phyloP scores from a whole-genome alignment of 2,329 filamentous ascomycete species.

The Zopfia rhizophila region DNA sequence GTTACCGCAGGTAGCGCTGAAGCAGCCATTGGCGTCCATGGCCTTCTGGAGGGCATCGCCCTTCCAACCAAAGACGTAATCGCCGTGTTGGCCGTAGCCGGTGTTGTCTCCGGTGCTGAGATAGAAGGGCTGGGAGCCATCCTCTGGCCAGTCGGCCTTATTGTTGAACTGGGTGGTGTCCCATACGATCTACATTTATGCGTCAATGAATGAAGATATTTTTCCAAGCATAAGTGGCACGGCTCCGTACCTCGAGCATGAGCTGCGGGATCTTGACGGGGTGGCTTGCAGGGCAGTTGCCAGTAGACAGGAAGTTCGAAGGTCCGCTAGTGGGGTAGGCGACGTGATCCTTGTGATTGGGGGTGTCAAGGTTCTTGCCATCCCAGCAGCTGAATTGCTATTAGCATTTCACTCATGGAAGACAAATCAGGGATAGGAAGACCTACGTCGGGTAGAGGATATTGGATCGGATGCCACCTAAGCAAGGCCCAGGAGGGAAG shows the following conservation, averaged over 20 bases:
- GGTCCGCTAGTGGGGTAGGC: slow-evolving; percentile 59
- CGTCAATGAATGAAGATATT: slow-evolving; percentile 2
- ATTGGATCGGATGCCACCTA: slow-evolving; percentile 56
- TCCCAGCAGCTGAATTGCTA: slow-evolving; percentile 67
- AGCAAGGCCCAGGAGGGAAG: slow-evolving; percentile 51
- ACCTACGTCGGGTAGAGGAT: slow-evolving; percentile 59
- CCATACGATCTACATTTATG: slow-evolving; percentile 43
- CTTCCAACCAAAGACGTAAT: slow-evolving; percentile 34
- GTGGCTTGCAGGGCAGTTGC: slow-evolving; percentile 51
- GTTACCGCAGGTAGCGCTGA: slow-evolving; percentile 25
- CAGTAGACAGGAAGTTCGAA: slow-evolving; percentile 25
- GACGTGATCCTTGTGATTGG: slow-evolving; percentile 72
- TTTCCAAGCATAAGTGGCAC: background rate
- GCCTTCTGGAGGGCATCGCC: slow-evolving; percentile 28
- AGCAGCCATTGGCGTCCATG: slow-evolving; percentile 34
- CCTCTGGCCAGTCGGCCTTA: slow-evolving; percentile 28
- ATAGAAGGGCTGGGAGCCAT: slow-evolving; percentile 32
- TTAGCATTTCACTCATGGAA: too few species aligned
- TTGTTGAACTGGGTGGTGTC: slow-evolving; percentile 47
- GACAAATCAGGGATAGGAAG: too few species aligned
- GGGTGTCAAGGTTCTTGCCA: slow-evolving; percentile 65
- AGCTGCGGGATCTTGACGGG: slow-evolving; percentile 56
- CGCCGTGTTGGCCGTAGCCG: slow-evolving; percentile 27
- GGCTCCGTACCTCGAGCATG: slow-evolving; percentile 53
- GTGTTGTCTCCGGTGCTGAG: slow-evolving; percentile 28